Evolutionary conservation across 768 basidiomycete genomes (phyloP).

Genomic region (Pholiota microspora): DNA sequence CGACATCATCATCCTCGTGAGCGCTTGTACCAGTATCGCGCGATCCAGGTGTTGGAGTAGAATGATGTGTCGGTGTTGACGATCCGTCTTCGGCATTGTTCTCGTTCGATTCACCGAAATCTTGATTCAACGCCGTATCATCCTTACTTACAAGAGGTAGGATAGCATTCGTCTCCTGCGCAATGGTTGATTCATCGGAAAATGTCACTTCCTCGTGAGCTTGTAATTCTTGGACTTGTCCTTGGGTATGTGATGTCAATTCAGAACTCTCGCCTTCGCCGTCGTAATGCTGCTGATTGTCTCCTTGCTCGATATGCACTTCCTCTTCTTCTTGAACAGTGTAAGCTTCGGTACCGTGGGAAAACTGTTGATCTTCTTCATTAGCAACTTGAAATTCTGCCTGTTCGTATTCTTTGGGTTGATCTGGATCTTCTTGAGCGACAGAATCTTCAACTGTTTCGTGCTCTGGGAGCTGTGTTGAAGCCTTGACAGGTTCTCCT

Average conservation of each 20-base stretch:
- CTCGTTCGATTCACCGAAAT: background rate
- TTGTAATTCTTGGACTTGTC: background rate
- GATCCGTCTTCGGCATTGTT: background rate
- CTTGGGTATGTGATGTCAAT: background rate
- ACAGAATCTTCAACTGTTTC: no score
- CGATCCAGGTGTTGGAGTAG: background rate
- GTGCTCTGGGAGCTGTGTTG: background rate
- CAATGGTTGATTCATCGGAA: background rate
- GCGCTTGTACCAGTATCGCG: background rate
- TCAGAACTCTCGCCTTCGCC: background rate
- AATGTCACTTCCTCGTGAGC: background rate
- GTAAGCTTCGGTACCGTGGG: background rate
- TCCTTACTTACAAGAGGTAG: background rate
- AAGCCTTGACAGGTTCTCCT: background rate
- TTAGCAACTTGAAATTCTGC: background rate
- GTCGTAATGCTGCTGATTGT: background rate
- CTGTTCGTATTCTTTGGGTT: background rate
- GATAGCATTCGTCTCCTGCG: background rate
- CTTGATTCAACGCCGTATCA: background rate
- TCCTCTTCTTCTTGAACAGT: background rate
- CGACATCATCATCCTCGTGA: background rate
- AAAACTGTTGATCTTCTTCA: background rate
- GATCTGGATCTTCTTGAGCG: no score
- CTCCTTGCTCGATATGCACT: background rate
- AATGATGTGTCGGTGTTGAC: background rate